Evolutionary conservation across 192 early-diverging fungal species (phyloP).

Genomic region (Rhizoclosmatium sp.): DNA sequence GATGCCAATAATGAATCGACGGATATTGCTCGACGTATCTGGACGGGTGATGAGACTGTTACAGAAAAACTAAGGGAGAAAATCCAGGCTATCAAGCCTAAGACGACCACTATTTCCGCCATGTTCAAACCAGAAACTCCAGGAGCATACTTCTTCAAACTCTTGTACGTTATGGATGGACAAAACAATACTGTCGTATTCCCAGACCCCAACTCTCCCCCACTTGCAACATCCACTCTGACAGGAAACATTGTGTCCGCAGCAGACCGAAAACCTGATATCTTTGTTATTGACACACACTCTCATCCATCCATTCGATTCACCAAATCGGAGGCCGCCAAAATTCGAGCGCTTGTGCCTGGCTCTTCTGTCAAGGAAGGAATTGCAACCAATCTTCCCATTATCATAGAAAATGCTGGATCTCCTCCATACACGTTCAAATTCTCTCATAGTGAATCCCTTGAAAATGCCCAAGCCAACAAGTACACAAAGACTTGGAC

Average conservation of each 20-base stretch:
- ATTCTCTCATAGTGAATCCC: neutral
- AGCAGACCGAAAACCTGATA: conserved; percentile 21
- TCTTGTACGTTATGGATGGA: conserved; percentile 48
- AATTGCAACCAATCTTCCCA: conserved; percentile 37
- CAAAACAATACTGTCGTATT: conserved; percentile 52
- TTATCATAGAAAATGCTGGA: conserved; percentile 55
- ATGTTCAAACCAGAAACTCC: conserved; percentile 43
- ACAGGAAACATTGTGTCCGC: conserved; percentile 3
- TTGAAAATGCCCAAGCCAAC: neutral
- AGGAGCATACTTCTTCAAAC: conserved; percentile 35
- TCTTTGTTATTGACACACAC: conserved; percentile 45
- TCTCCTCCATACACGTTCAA: conserved; percentile 59
- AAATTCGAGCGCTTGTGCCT: conserved; percentile 32
- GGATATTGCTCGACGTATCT: conserved; percentile 1
- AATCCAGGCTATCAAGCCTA: conserved; percentile 17
- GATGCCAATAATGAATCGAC: neutral
- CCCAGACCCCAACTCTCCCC: neutral
- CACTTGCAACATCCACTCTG: neutral
- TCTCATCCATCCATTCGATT: conserved; percentile 41
- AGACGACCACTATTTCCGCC: conserved; percentile 17
- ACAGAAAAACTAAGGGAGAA: conserved; percentile 7
- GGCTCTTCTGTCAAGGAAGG: neutral
- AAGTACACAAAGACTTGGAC: conserved; percentile 7
- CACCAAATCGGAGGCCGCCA: conserved; percentile 40
- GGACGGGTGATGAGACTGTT: neutral